Evolutionary conservation across 768 basidiomycete genomes (phyloP), one percentile per base, ranked within the genome.

Genomic region (Collybiopsis luxurians): DNA sequence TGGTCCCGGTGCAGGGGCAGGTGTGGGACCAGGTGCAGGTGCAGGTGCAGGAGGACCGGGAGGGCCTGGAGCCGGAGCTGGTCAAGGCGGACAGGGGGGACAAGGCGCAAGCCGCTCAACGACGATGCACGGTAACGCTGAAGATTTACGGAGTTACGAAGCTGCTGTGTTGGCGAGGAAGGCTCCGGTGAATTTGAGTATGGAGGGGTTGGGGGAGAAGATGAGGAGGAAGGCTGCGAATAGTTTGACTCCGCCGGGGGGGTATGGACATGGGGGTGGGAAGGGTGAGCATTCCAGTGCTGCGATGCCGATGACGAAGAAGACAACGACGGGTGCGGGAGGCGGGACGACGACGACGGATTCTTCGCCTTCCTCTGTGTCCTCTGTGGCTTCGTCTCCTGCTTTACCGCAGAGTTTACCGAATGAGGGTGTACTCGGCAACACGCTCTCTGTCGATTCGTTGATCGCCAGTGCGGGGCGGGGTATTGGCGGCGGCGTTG

Each of bases 141-240:
- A 92, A 13, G 89, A 91, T 62, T 60, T 92, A 59, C 73, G 79
- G 57, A 81, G 81, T 56, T 92, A 92, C 57, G 86, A 90, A 65
- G 87, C 86, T 40, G 90, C 90, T 3, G 84, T 91, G 15, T 69
- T 89, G 53, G 88, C 89, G 30, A 75, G 87, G 51, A 85, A 79
- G 64, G 76, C 87, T 21, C 80, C 85, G 1, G 78, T 81, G 56
- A 79, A 74, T 56, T 67, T 90, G 39, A 86, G 80, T 60, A 69
- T 89, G 26, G 75, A 78, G 12, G 79, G 81, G 46, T 75, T 74
- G 0, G 50, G 50, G 2, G 50, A 34, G 66, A 68, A 69, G 69
- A 62, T 69, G 58, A 60, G 67, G 64, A 58, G 66, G 59, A 52
- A 65, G 57, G 34, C 63, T 55, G 46, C n/a, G n/a, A n/a, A n/a